Conservation (phyloP, 306 rosid genomes). For the Heteromeles arbutifolia region DNA sequence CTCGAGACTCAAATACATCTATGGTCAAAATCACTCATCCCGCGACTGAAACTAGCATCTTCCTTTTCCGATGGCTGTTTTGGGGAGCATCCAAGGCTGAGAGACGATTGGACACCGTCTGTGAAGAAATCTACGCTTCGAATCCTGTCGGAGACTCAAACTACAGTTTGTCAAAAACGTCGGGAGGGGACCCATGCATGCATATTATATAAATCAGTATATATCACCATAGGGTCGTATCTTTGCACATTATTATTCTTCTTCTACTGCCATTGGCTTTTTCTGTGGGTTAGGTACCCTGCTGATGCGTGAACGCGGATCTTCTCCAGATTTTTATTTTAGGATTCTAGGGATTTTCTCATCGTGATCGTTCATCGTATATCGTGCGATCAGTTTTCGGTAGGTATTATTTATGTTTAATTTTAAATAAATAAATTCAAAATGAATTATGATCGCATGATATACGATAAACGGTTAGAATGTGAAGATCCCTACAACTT, state of each 20-base stretch:
- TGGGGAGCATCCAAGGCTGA: not conserved
- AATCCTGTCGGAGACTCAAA: constrained; percentile 41
- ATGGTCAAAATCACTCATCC: not conserved
- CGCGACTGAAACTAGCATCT: not conserved
- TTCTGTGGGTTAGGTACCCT: not conserved
- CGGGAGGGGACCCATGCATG: constrained; percentile 20
- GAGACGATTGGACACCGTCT: not conserved
- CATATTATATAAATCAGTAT: not conserved
- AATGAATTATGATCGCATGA: too few species aligned
- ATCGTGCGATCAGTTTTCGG: too few species aligned
- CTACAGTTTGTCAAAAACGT: constrained; percentile 34
- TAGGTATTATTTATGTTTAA: too few species aligned
- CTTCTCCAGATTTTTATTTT: too few species aligned
- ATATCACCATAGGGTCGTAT: not conserved
- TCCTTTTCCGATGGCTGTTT: not conserved
- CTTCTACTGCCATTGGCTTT: not conserved
- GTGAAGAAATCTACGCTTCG: constrained; percentile 21
- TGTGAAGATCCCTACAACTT: too few species aligned
- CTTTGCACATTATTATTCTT: not conserved
- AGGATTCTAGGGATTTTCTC: too few species aligned
- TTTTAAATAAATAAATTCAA: too few species aligned
- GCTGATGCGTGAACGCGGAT: not conserved
- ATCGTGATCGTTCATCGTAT: too few species aligned
- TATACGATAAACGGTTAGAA: too few species aligned
- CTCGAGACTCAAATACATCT: not conserved